These are phyloP conservation scores for Leccinum broughii DNA, from an alignment of 768 basidiomycete species.

Conservation along the genomic window DNA sequence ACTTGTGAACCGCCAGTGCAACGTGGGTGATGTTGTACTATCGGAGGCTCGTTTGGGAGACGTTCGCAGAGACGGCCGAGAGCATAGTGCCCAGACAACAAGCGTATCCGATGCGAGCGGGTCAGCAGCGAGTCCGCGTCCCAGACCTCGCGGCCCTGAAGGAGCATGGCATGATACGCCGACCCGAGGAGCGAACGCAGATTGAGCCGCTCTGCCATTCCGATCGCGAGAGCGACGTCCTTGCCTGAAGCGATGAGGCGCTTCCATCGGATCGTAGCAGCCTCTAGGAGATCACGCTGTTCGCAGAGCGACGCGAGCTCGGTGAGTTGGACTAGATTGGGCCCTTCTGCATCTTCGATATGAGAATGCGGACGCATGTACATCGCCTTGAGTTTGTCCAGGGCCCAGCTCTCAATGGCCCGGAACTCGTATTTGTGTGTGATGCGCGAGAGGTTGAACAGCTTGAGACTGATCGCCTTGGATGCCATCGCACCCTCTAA, in stretches of 20 bases:
- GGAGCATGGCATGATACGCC: constrained; percentile 53
- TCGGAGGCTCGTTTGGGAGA: constrained; percentile 43
- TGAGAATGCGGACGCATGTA: constrained; percentile 36
- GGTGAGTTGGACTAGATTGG: constrained; percentile 48
- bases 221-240: constrained; percentile 46
- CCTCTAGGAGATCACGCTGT: constrained; percentile 43
- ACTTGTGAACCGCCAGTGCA: constrained; percentile 41
- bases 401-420: constrained; percentile 46
- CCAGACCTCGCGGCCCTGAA: constrained; percentile 52
- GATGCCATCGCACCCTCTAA: constrained; percentile 43
- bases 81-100: constrained; percentile 54
- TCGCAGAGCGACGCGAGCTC: constrained; percentile 54
- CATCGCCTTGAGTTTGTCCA: constrained; percentile 40
- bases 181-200: constrained; percentile 47
- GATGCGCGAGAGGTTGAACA: constrained; percentile 49
- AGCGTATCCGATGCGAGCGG: constrained; percentile 49
- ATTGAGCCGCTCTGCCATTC: constrained; percentile 48
- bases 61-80: constrained; percentile 46
- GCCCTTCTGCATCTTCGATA: constrained; percentile 34
- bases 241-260: constrained; percentile 45
- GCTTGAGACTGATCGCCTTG: constrained; percentile 44
- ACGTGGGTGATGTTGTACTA: constrained; percentile 41
- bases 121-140: constrained; percentile 45
- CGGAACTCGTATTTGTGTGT: constrained; percentile 51
- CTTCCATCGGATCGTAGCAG: constrained; percentile 46